phyloP scores from a whole-genome alignment of 345 rosid species.

The Euclidium syriacum region DNA sequence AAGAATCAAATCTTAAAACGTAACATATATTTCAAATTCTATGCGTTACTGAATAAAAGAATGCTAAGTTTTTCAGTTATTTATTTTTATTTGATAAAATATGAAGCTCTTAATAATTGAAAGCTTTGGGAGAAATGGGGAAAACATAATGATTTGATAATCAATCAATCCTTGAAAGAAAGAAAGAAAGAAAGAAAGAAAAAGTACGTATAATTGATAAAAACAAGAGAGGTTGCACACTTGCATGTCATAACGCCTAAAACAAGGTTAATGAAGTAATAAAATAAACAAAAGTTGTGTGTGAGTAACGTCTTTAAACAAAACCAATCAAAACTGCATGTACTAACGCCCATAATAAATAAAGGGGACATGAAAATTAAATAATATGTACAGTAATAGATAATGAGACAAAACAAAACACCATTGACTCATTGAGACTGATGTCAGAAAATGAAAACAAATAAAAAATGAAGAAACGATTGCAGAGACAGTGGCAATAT shows the following conservation, averaged over 20 bases:
- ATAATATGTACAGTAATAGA: not conserved
- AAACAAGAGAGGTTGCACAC: not conserved
- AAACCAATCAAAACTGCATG: slow-evolving; percentile 17
- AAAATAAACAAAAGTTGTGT: not conserved
- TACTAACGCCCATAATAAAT: slow-evolving; percentile 23
- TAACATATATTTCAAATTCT: no score
- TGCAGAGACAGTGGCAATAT: slow-evolving; percentile 16
- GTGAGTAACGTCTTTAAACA: not conserved
- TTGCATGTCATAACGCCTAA: not conserved
- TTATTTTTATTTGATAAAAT: no score
- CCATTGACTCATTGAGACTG: slow-evolving; percentile 20
- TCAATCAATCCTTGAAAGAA: not conserved
- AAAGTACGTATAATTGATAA: not conserved
- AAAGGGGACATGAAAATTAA: not conserved
- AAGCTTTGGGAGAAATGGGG: not conserved
- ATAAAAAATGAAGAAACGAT: not conserved
- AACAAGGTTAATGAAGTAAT: not conserved
- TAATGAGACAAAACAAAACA: slow-evolving; percentile 7
- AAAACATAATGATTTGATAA: not conserved
- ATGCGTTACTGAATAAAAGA: no score
- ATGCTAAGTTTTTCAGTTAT: no score
- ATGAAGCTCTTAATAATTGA: not conserved
- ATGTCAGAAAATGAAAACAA: not conserved
- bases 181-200: no score
- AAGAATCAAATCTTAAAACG: no score